phyloP scores from a whole-genome alignment of 768 basidiomycete genomes.

The Trametes cubensis region DNA sequence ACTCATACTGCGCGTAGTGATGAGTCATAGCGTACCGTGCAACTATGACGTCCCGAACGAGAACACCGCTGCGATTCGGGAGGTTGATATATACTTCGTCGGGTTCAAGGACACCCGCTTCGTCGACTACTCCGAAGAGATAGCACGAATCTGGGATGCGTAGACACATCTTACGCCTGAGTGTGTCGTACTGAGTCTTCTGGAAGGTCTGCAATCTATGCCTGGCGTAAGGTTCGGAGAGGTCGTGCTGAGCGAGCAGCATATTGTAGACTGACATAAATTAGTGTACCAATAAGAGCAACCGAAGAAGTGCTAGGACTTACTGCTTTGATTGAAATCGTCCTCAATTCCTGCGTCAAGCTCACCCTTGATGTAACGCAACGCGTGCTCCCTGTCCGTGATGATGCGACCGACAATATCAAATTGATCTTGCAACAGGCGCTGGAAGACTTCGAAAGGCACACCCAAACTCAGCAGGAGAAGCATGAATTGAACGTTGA shows the following conservation, averaged over 20 bases:
- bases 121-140: slow-evolving; percentile 23
- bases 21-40: not conserved
- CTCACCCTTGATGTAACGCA: slow-evolving; percentile 20
- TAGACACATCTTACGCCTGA: slow-evolving; percentile 19
- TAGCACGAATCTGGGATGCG: slow-evolving; percentile 21
- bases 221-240: slow-evolving; percentile 18
- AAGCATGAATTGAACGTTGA: slow-evolving; percentile 21
- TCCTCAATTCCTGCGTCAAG: slow-evolving; percentile 20
- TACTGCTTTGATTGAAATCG: slow-evolving; percentile 13
- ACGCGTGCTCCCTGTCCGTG: slow-evolving; percentile 18
- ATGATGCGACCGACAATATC: slow-evolving; percentile 21
- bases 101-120: slow-evolving; percentile 19
- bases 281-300: no score
- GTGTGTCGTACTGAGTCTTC: slow-evolving; percentile 11
- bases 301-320: not conserved
- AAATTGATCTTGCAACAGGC: slow-evolving; percentile 21
- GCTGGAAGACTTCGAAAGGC: slow-evolving; percentile 6
- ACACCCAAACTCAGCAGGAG: slow-evolving; percentile 21
- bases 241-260: slow-evolving; percentile 15
- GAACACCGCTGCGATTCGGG: slow-evolving; percentile 14
- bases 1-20: not conserved
- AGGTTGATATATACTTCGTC: slow-evolving; percentile 27
- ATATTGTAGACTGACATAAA: slow-evolving; percentile 8
- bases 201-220: slow-evolving; percentile 16
- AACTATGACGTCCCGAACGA: slow-evolving; percentile 16